Evolutionary conservation across 2,329 filamentous ascomycete species (phyloP).

Genomic region (Didymella sp.): DNA sequence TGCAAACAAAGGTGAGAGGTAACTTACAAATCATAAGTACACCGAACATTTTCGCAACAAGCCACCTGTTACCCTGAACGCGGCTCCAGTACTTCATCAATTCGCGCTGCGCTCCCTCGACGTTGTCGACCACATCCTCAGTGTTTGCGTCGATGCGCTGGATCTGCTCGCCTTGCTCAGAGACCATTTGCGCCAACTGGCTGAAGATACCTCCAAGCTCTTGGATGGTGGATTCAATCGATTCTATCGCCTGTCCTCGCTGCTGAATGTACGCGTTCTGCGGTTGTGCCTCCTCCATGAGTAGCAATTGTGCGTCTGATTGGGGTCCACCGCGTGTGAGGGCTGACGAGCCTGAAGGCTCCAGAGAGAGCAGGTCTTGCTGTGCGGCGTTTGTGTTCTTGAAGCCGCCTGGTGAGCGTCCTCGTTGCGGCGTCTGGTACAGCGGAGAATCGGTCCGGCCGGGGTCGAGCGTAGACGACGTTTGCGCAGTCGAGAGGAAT

Average conservation of each 20-base stretch:
- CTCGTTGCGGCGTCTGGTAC: slow-evolving; percentile 77
- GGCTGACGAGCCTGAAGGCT: slow-evolving; percentile 65
- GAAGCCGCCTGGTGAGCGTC: slow-evolving; percentile 61
- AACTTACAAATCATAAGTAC: slow-evolving; percentile 87
- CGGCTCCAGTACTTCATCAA: slow-evolving; percentile 96
- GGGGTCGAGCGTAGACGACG: slow-evolving; percentile 65
- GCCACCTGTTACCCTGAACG: slow-evolving; percentile 93
- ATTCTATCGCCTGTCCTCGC: slow-evolving; percentile 92
- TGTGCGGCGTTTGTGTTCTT: slow-evolving; percentile 53
- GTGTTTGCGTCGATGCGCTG: slow-evolving; percentile 97
- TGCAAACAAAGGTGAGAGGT: slow-evolving; percentile 4
- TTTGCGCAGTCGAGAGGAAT: slow-evolving; percentile 85
- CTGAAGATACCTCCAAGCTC: slow-evolving; percentile 93
- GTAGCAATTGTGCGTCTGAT: slow-evolving; percentile 79
- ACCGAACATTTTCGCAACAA: slow-evolving; percentile 84
- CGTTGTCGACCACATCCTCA: slow-evolving; percentile 96
- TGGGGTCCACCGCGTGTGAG: slow-evolving; percentile 59
- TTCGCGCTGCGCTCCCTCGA: slow-evolving; percentile 94
- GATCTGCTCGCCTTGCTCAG: slow-evolving; percentile 97
- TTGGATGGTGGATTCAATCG: slow-evolving; percentile 92
- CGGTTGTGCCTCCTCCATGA: slow-evolving; percentile 91
- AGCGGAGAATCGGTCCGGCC: slow-evolving; percentile 83
- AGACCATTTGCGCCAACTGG: slow-evolving; percentile 94
- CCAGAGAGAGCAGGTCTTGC: slow-evolving; percentile 79
- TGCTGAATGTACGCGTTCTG: slow-evolving; percentile 91